phyloP scores from a whole-genome alignment of 805 yeast genomes.

The Yarrowia osloensis region DNA sequence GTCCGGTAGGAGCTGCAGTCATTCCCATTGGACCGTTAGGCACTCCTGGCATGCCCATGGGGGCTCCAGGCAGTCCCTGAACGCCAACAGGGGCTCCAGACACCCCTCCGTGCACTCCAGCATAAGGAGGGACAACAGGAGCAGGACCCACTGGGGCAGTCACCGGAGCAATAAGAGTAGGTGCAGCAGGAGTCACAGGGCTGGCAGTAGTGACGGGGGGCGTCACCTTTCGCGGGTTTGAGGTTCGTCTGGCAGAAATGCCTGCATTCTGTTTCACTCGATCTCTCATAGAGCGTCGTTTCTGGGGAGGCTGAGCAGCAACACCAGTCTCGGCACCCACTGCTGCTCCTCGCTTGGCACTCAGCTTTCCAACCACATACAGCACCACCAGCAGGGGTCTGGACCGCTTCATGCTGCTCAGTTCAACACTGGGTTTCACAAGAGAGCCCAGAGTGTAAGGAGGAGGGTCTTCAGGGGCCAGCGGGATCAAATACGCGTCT shows the following conservation, averaged over 20 bases:
- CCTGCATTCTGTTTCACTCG: not conserved
- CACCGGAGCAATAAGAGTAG: not conserved
- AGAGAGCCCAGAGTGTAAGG: slow-evolving; percentile 6
- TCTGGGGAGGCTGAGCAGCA: not conserved
- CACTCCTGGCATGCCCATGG: not conserved
- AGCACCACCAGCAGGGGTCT: slow-evolving; percentile 1
- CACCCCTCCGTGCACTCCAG: not conserved
- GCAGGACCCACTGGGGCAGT: not conserved
- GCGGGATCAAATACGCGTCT: slow-evolving; percentile 61
- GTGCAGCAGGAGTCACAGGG: not conserved
- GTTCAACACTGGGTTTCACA: slow-evolving; percentile 4
- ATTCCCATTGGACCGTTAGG: not conserved
- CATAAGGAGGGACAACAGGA: not conserved
- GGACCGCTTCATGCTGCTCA: slow-evolving; percentile 11
- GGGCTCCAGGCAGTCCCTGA: no score
- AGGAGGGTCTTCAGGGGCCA: slow-evolving; percentile 33
- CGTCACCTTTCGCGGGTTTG: not conserved
- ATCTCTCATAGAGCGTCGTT: not conserved
- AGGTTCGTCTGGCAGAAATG: not conserved
- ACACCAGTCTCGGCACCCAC: not conserved
- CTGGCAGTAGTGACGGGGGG: not conserved
- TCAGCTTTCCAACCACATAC: slow-evolving; percentile 13
- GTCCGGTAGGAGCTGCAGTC: no score
- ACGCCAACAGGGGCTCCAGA: not conserved
- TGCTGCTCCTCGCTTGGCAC: not conserved